Evolutionary conservation across 805 yeast species (phyloP), one percentile per base, ranked within the genome.

Genomic region (Candida succiphila): DNA sequence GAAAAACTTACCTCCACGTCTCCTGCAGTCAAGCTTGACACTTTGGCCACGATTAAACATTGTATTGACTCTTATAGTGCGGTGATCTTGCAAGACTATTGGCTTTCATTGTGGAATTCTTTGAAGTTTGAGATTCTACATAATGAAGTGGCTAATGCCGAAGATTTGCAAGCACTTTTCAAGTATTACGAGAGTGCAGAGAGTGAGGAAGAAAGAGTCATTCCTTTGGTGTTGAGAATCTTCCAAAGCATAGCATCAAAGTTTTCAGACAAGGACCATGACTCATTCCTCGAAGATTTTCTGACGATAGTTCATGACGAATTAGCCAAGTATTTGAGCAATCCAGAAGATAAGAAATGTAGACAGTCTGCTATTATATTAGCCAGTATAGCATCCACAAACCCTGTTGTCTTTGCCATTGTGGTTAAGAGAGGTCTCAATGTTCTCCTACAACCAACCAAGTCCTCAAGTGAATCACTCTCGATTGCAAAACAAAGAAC

Each of bases 51-150:
- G 0, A 53, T 92, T 17, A 52, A 63, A 6, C 56, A 58, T 2
- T 78, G 92, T 41, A 57, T 84, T 7, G 54, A 61, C 12, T 56
- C 54, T 5, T 84, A 80, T 48, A 62, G 71, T 0, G 45, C 55
- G 0, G 65, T 62, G 5, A 63, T 73, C 1, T 53, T 82, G 8
- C 58, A 67, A 21, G 66, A 65, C 9, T 68, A 73, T 49, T 88
- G 95, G 88, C 50, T 69, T 7, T 69, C 78, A 2, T 49, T 89
- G 4, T 92, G 95, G 95, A 81, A 83, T 44, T 84, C 95, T 0
- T 60, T 89, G 33, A 89, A 89, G 52, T 87, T 74, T 52, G 96
- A 89, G 54, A 67, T 89, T n/a, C 60, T 89, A 36, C 95, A 89
- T 52, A 78, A 78, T 27, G 84, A 81, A 58, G 34, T 59, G 12